phyloP scores from a whole-genome alignment of 257 asterid genomes.

The Penstemon newberryi region DNA sequence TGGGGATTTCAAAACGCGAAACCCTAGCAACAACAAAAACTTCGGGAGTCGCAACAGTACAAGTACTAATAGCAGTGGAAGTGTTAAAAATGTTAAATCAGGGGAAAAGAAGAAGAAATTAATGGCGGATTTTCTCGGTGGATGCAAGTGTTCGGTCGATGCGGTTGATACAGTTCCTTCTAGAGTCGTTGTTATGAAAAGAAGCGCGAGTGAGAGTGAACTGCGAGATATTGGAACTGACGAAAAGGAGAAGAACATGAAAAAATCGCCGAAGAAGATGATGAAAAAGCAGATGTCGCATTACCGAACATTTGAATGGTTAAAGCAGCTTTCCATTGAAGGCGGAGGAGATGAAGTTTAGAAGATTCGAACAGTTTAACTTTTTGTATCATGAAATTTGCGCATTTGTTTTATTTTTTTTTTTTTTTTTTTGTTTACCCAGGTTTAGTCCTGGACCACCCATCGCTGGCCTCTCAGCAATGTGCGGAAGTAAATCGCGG shows the following conservation, averaged over 20 bases:
- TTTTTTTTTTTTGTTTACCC: conserved; percentile 5
- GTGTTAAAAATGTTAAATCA: not conserved
- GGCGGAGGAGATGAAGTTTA: conserved; percentile 40
- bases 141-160: conserved; percentile 62
- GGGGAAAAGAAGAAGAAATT: conserved; percentile 35
- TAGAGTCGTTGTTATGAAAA: conserved; percentile 31
- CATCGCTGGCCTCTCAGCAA: too few relatives aligned
- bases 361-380: conserved; percentile 13
- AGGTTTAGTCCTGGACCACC: too few relatives aligned
- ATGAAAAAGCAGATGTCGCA: conserved; percentile 58
- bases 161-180: conserved; percentile 52
- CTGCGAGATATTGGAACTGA: conserved; percentile 15
- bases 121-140: conserved; percentile 38
- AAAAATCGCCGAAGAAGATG: conserved; percentile 10
- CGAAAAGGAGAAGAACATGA: conserved; percentile 22
- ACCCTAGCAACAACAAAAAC: conserved; percentile 22
- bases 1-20: conserved; percentile 50
- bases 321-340: conserved; percentile 82
- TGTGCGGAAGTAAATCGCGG: too few relatives aligned
- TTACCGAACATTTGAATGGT: conserved; percentile 88
- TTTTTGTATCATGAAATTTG: conserved; percentile 30
- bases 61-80: conserved; percentile 32
- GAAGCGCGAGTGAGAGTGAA: conserved; percentile 36
- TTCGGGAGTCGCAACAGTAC: conserved; percentile 57
- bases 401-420: conserved; percentile 8